Base-by-base conservation (phyloP, 169 alveolate genomes). In the Eimeria falciformis region DNA sequence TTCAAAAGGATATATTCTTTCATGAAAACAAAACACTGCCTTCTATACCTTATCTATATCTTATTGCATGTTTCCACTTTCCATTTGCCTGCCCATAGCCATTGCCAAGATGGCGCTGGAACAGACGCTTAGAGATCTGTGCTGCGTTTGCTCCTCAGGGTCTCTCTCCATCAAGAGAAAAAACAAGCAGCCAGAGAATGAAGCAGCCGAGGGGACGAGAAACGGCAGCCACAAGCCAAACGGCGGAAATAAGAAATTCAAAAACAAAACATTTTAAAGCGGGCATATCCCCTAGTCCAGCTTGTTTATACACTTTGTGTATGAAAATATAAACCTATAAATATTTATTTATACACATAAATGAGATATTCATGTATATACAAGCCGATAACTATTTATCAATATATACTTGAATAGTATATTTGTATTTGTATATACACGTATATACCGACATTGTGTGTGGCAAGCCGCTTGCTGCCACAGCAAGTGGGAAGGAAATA, bases 171-270 rank as follows among this genome's bases (percentile, higher is more conserved):
- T 75, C n/a, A 25, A 43, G 3, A 75, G 45, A 37, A 45, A 75
- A 65, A 6, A 40, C 7, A 40, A 40, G 23, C 45, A 46, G 9
- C 33, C 85, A 2, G 40, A 12, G 1, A 23, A 7, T 14, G 0
- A 18, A 5, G 37, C 25, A 21, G 12, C 50, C 6, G 33, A 37
- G 45, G 55, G 65, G 18, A 65, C 21, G 33, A 23, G 25, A 6
- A 45, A 27, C 17, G 14, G 5, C 3, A 18, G 55, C 12, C 50
- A 23, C 33, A 14, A 14, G 27, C 17, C 62, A 75, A 5, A 75
- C n/a, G n/a, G n/a, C n/a, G n/a, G 43, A 43, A 40, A 18, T 12
- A 75, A 75, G 55, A 75, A 75, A 21, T 75, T 45, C 65, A 75
- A 40, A n/a, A 75, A 75, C 21, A 11, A 43, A 37, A 7, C 65